phyloP scores from a whole-genome alignment of 2,329 filamentous ascomycete genomes.

The Pseudocercospora eumusae region DNA sequence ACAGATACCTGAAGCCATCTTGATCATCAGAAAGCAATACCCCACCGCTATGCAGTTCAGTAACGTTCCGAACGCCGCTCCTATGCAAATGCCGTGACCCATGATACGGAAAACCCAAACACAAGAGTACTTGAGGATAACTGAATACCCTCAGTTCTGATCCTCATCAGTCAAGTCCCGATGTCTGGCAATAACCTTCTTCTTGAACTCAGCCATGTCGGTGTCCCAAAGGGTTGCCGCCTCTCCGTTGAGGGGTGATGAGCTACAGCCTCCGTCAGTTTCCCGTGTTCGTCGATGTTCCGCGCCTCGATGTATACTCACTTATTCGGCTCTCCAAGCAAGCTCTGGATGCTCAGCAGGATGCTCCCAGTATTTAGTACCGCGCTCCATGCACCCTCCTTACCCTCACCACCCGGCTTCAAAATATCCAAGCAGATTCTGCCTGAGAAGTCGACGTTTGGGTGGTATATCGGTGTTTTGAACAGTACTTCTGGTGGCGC shows the following conservation, averaged over 20 bases:
- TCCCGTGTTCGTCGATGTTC: neutral
- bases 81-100: conserved; percentile 4
- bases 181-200: conserved; percentile 65
- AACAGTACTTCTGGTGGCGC: conserved; percentile 87
- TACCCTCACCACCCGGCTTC: conserved; percentile 55
- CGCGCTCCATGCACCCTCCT: conserved; percentile 88
- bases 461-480: conserved; percentile 98
- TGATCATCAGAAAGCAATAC: neutral
- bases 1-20: neutral
- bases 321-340: conserved; percentile 98
- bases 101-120: conserved; percentile 2
- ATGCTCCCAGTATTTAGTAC: conserved; percentile 96
- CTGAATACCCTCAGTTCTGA: conserved; percentile 12
- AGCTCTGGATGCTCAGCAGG: conserved; percentile 86
- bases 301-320: conserved; percentile 51
- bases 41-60: neutral
- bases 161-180: conserved; percentile 55
- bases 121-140: neutral
- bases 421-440: conserved; percentile 97
- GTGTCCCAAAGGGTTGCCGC: conserved; percentile 95
- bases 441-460: conserved; percentile 96
- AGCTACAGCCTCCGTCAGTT: conserved; percentile 54
- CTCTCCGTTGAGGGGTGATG: conserved; percentile 92
- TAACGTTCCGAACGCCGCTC: neutral
- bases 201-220: conserved; percentile 83